These are phyloP conservation scores for Mucor indicus DNA, from an alignment of 371 early-diverging fungal species.

Conservation along the genomic window DNA sequence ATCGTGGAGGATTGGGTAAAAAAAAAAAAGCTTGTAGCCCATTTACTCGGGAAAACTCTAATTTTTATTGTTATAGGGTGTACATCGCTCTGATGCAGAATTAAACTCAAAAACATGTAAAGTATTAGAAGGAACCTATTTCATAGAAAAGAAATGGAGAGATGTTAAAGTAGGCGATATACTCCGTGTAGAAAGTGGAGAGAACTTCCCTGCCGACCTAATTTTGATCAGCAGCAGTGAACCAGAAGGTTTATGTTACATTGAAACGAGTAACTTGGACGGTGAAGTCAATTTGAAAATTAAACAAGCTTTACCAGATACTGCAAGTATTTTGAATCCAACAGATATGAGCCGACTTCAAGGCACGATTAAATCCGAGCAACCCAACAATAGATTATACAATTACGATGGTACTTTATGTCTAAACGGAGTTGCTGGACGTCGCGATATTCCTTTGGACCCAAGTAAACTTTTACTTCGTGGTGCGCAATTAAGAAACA, in stretches of 20 bases:
- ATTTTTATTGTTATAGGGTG: conserved; percentile 8
- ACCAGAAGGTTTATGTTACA: conserved; percentile 82
- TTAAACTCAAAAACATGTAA: conserved; percentile 63
- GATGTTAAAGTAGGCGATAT: conserved; percentile 84
- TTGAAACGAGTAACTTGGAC: conserved; percentile 87
- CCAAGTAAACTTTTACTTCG: conserved; percentile 66
- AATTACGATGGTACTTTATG: conserved; percentile 73
- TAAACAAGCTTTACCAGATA: conserved; percentile 74
- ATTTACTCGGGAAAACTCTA: no score
- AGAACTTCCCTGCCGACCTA: conserved; percentile 88
- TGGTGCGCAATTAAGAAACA: conserved; percentile 83
- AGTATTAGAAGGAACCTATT: conserved; percentile 51
- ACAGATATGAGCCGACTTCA: conserved; percentile 46
- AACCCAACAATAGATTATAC: conserved; percentile 79
- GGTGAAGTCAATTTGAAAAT: conserved; percentile 89
- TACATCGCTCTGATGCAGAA: conserved; percentile 65
- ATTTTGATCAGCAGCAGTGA: conserved; percentile 73
- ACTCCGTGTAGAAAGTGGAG: conserved; percentile 72
- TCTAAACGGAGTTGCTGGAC: conserved; percentile 35
- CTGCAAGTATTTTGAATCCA: conserved; percentile 59
- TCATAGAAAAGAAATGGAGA: conserved; percentile 61
- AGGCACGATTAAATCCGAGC: conserved; percentile 63
- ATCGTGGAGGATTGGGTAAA: conserved; percentile 89
- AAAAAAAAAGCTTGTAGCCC: conserved; percentile 1
- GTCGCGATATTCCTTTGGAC: conserved; percentile 62